Base-by-base conservation (phyloP, 2,329 filamentous ascomycete genomes). In the Xylariales sp. region DNA sequence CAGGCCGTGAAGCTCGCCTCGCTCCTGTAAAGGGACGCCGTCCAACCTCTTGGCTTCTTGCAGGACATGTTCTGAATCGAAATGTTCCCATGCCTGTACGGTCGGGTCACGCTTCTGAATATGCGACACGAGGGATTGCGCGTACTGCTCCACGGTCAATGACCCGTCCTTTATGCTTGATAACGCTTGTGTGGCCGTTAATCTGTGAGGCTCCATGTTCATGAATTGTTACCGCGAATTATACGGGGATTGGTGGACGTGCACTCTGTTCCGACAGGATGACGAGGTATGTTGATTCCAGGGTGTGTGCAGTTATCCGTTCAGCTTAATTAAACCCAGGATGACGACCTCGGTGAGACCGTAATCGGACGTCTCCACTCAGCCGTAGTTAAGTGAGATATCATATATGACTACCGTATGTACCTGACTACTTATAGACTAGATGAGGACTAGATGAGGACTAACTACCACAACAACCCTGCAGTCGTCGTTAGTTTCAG, bases 1-100 rank as follows among this genome's bases (percentile, higher is more conserved):
- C 1, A 88, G 75, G 1, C 86, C 86, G 73, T 87, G 85, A 0
- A 88, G 75, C 3, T 82, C 83, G 0, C 86, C 85, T 65, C 86
- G 78, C 60, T 85, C 72, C 5, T 79, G 75, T 1, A 68, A 54
- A 0, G 85, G 82, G 1, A 86, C 71, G 28, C 77, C 67, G 69
- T 89, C 86, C 0, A 88, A 80, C 23, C 75, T 76, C 59, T 77
- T 80, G 3, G 86, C 86, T 67, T 84, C 81, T 30, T 78, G 71
- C 5, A 87, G 78, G 5, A 87, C 81, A 59, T 81, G 77, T 1
- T 80, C 77, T 0, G 78, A 77, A 67, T 83, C 75, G 14, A 85
- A 76, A 70, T 82, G 80, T 2, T 78, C 82, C 84, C 84, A 85
- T 39, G 83, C 83, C 69, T 82, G 79, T 32, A 85, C 80, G 2